phyloP scores from a whole-genome alignment of 2,329 filamentous ascomycete genomes.

The Colletotrichum higginsianum region DNA sequence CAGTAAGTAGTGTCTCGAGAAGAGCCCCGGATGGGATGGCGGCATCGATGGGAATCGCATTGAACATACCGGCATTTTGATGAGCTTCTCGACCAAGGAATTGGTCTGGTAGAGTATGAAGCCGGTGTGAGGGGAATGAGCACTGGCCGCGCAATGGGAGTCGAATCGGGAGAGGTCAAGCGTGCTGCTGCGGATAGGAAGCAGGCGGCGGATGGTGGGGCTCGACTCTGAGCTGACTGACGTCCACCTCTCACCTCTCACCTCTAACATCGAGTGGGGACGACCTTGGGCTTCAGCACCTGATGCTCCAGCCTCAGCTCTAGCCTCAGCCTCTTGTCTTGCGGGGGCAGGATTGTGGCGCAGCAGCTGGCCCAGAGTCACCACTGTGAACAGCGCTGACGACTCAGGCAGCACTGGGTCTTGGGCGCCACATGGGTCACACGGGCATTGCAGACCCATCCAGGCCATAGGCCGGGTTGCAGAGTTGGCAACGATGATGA shows the following conservation, averaged over 20 bases:
- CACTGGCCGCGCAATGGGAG: slow-evolving; percentile 25
- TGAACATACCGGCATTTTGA: slow-evolving; percentile 64
- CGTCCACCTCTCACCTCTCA: slow-evolving; percentile 26
- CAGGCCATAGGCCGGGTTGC: not conserved
- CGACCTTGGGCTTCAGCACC: not conserved
- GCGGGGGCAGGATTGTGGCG: not conserved
- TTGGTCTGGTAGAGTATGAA: slow-evolving; percentile 42
- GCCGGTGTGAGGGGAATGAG: slow-evolving; percentile 35
- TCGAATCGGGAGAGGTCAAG: slow-evolving; percentile 25
- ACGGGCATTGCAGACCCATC: not conserved
- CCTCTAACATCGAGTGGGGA: too few species aligned
- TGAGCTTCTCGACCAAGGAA: slow-evolving; percentile 40
- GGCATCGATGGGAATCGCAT: not conserved
- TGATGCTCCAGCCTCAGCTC: slow-evolving; percentile 45
- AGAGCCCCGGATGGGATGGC: not conserved
- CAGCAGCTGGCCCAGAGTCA: slow-evolving; percentile 1
- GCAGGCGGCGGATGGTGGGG: slow-evolving; percentile 35
- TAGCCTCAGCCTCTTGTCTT: not conserved
- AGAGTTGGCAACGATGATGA: slow-evolving; percentile 1
- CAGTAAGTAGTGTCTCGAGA: slow-evolving; percentile 14
- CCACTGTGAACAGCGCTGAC: not conserved
- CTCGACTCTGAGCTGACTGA: slow-evolving; percentile 35
- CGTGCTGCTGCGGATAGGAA: slow-evolving; percentile 12
- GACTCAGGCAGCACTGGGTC: slow-evolving; percentile 4
- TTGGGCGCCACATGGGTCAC: not conserved